phyloP scores from a whole-genome alignment of 306 rosid genomes.

The Vigna angularis region DNA sequence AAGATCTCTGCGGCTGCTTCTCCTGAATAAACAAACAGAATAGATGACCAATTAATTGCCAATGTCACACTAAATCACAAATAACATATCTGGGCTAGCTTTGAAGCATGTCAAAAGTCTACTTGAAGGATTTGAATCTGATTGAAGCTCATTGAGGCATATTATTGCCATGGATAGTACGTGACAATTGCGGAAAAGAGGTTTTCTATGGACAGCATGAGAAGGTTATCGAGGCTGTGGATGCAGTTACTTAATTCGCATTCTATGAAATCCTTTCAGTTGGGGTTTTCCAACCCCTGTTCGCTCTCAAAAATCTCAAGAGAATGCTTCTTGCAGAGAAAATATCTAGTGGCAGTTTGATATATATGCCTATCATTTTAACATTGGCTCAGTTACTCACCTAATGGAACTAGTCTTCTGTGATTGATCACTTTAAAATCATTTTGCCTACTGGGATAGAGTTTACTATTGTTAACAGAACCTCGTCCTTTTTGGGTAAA shows the following conservation, averaged over 20 bases:
- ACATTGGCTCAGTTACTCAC: background rate
- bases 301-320: background rate
- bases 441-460: slow-evolving; percentile 30
- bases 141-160: background rate
- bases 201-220: background rate
- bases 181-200: background rate
- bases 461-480: slow-evolving; percentile 22
- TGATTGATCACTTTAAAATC: slow-evolving; percentile 1
- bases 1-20: slow-evolving; percentile 87
- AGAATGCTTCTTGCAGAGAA: background rate
- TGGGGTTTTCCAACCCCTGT: background rate
- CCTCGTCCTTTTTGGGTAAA: slow-evolving; percentile 35
- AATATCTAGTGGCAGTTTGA: background rate
- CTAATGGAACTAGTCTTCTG: background rate
- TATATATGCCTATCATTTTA: background rate
- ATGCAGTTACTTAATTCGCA: background rate
- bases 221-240: background rate
- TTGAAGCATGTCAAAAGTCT: background rate
- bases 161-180: background rate
- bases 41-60: slow-evolving; percentile 39
- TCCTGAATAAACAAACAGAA: slow-evolving; percentile 62
- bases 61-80: slow-evolving; percentile 20
- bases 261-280: background rate
- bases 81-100: slow-evolving; percentile 6
- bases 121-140: slow-evolving; percentile 1